Conservation (phyloP, 495 filamentous ascomycete genomes). For the Hypoxylon fuscum region DNA sequence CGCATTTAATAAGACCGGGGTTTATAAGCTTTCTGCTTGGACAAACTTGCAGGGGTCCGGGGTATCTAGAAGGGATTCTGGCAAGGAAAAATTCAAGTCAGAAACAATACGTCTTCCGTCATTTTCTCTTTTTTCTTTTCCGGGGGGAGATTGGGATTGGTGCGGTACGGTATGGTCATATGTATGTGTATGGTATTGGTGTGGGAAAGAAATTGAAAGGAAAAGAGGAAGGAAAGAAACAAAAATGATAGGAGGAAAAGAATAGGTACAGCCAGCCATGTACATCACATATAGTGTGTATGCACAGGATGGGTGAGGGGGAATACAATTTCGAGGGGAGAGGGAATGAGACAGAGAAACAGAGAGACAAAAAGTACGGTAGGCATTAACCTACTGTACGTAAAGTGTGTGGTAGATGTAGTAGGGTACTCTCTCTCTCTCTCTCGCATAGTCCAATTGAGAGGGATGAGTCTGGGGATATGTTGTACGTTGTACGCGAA, state of each 20-base stretch:
- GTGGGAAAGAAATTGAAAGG: conserved; percentile 7
- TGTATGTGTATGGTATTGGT: conserved; percentile 2
- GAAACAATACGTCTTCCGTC: conserved; percentile 32
- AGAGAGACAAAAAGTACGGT: not conserved
- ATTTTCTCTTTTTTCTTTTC: conserved; percentile 29
- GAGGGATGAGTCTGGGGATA: conserved; percentile 28
- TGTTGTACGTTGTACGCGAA: conserved; percentile 31
- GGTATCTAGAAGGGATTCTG: conserved; percentile 35
- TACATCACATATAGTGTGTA: too few species aligned
- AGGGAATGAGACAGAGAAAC: not conserved
- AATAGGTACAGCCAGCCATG: too few species aligned
- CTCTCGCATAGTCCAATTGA: too few species aligned
- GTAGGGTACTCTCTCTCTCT: too few species aligned
- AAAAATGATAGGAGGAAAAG: not conserved
- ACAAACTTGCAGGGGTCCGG: conserved; percentile 34
- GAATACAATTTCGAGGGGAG: too few species aligned
- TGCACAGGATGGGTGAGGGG: too few species aligned
- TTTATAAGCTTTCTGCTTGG: conserved; percentile 43
- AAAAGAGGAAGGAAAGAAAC: not conserved
- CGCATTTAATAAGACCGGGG: conserved; percentile 37
- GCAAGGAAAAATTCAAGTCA: conserved; percentile 29
- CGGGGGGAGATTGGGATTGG: not conserved
- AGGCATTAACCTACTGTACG: not conserved
- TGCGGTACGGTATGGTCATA: not conserved
- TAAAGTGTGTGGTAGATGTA: not conserved